These are phyloP conservation scores for Grifola frondosa DNA, from an alignment of 1,284 basidiomycete species.

Conservation along the genomic window DNA sequence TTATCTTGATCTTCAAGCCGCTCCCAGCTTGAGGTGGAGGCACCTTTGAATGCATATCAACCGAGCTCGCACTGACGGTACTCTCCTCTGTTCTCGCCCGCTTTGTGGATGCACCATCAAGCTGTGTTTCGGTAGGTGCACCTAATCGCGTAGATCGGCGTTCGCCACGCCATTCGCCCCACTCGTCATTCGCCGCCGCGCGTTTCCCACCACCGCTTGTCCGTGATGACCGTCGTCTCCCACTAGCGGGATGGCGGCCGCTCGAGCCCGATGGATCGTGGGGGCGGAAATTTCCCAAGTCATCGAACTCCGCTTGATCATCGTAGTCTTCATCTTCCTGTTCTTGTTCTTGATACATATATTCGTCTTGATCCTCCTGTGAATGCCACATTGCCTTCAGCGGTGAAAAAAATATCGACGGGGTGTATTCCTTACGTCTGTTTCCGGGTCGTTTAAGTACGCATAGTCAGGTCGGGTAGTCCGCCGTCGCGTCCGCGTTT, in stretches of 20 bases:
- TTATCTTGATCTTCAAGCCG: conserved; percentile 34
- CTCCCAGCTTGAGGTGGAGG: conserved; percentile 30
- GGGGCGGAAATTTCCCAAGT: conserved; percentile 41
- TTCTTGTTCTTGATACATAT: conserved; percentile 51
- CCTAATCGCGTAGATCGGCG: conserved; percentile 70
- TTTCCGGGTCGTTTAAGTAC: conserved; percentile 62
- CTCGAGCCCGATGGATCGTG: conserved; percentile 36
- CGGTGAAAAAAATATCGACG: conserved; percentile 21
- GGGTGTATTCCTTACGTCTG: conserved; percentile 60
- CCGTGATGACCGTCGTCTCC: conserved; percentile 64
- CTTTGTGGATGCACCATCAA: conserved; percentile 55
- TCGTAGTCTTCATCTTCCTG: conserved; percentile 65
- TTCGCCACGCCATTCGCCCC: conserved; percentile 66
- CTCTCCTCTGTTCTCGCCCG: conserved; percentile 75
- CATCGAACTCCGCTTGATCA: conserved; percentile 53
- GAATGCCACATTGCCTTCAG: conserved; percentile 27
- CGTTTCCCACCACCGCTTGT: conserved; percentile 54
- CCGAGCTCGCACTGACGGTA: conserved; percentile 55
- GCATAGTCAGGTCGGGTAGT: conserved; percentile 75
- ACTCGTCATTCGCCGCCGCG: conserved; percentile 49
- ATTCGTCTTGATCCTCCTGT: conserved; percentile 63
- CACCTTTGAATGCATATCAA: conserved; percentile 8
- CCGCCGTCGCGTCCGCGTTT: conserved; percentile 71
- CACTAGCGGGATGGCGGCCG: conserved; percentile 36
- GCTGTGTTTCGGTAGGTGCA: conserved; percentile 47